A percentile compares a stretch with the other conserved stretches of the same genome.
These are phyloP conservation scores for Pascua guehoae DNA, from an alignment of 1,284 basidiomycete species.

Conservation along the genomic window DNA sequence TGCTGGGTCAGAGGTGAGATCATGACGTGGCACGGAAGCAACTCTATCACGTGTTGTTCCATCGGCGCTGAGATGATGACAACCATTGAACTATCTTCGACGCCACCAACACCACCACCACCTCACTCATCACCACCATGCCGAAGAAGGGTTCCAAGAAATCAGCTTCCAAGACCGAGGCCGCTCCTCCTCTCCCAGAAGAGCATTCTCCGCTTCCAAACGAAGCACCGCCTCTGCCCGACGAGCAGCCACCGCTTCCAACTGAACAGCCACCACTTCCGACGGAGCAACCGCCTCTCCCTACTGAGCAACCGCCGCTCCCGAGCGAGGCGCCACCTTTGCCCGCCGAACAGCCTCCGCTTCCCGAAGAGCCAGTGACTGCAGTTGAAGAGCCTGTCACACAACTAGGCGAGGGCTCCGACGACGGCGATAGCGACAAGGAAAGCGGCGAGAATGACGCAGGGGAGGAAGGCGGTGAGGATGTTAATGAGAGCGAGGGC, in stretches of 20 bases:
- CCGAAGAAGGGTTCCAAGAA: no score
- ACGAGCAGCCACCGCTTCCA: constrained; percentile 3
- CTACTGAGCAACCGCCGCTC: constrained; percentile 1
- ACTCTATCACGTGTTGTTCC: no score
- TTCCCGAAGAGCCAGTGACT: background rate
- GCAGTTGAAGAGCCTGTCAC: constrained; percentile 21
- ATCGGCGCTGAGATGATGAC: no score
- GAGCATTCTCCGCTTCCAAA: background rate
- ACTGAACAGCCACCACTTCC: constrained; percentile 13
- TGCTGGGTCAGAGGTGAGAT: no score
- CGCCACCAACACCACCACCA: no score
- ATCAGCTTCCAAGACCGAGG: no score
- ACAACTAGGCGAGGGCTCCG: constrained; percentile 20
- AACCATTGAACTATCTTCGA: no score
- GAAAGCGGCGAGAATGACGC: constrained; percentile 11
- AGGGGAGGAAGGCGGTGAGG: constrained; percentile 9
- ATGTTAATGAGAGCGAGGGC: constrained; percentile 5
- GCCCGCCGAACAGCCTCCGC: constrained; percentile 4
- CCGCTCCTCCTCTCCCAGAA: background rate
- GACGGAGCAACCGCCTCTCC: constrained; percentile 10
- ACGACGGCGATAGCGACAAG: constrained; percentile 8
- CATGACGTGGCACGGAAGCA: no score
- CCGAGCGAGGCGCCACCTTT: constrained; percentile 2
- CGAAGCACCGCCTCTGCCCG: constrained; percentile 4
- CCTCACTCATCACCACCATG: no score